Evolutionary conservation across 257 asterid species (phyloP).

Genomic region (Penstemon newberryi): DNA sequence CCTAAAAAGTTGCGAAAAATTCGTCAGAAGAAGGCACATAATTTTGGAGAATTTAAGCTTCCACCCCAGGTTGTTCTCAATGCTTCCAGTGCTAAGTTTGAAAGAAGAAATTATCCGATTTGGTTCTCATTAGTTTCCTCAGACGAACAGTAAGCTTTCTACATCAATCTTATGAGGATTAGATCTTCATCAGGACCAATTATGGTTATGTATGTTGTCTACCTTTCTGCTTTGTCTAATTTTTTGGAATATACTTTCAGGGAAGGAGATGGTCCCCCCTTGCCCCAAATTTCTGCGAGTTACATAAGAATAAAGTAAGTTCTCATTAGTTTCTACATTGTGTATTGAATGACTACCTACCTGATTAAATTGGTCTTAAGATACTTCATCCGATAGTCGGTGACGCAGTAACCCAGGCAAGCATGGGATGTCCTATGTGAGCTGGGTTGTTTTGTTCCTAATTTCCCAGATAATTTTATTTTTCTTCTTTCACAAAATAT

Average conservation of each 20-base stretch:
- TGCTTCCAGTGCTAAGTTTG: conserved; percentile 48
- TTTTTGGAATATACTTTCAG: conserved; percentile 42
- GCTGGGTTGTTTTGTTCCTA: background rate
- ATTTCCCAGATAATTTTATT: conserved; percentile 2
- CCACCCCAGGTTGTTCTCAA: conserved; percentile 69
- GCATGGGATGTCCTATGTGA: too few species aligned
- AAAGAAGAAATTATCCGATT: conserved; percentile 55
- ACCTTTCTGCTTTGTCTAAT: conserved; percentile 30
- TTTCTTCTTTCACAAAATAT: background rate
- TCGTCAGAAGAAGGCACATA: conserved; percentile 49
- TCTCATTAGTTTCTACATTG: background rate
- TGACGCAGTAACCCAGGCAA: too few species aligned
- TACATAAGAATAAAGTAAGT: conserved; percentile 97
- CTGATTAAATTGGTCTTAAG: too few species aligned
- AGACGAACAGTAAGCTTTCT: conserved; percentile 59
- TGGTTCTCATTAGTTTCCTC: conserved; percentile 91
- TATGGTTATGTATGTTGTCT: conserved; percentile 17
- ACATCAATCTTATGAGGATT: conserved; percentile 22
- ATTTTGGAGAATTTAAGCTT: conserved; percentile 46
- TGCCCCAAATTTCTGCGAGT: conserved; percentile 88
- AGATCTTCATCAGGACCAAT: conserved; percentile 15
- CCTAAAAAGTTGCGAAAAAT: conserved; percentile 56
- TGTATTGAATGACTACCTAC: too few species aligned
- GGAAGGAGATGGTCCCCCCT: conserved; percentile 62
- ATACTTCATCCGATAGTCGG: too few species aligned